Percentiles rank a stretch among this genome's conserved stretches.
phyloP scores from a whole-genome alignment of 768 basidiomycete species.

The Trichaptum fuscoviolaceum region DNA sequence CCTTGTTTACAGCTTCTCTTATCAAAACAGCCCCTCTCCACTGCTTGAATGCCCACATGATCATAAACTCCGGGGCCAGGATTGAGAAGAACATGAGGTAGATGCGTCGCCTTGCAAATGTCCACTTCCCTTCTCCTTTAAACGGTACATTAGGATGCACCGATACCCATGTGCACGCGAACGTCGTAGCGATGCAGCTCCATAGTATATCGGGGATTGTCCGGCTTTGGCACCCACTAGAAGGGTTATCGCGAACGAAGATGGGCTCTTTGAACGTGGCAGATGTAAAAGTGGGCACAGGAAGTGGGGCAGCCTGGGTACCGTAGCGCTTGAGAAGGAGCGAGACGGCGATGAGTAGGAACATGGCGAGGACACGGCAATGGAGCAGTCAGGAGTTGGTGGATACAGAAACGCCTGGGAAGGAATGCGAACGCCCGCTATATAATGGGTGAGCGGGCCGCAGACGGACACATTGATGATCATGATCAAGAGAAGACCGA shows the following conservation, averaged over 20 bases:
- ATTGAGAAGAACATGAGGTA: slow-evolving; percentile 19
- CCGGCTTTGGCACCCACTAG: neutral
- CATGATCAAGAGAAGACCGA: too few relatives aligned
- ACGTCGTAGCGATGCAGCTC: slow-evolving; percentile 23
- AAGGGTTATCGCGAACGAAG: too few relatives aligned
- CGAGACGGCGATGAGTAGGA: neutral
- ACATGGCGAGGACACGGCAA: neutral
- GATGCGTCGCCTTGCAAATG: slow-evolving; percentile 11
- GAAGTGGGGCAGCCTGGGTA: neutral
- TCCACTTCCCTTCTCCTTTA: slow-evolving; percentile 9
- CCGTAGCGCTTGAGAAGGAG: neutral
- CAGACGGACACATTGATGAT: too few relatives aligned
- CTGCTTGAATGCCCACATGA: slow-evolving; percentile 24
- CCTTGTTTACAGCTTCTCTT: slow-evolving; percentile 40
- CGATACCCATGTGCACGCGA: slow-evolving; percentile 26
- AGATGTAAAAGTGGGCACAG: neutral
- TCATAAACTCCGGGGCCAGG: slow-evolving; percentile 24
- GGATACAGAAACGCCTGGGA: neutral
- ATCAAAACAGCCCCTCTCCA: neutral
- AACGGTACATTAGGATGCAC: slow-evolving; percentile 27
- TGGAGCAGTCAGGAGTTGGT: neutral
- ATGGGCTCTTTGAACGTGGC: too few relatives aligned
- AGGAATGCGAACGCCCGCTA: too few relatives aligned
- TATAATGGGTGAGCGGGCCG: too few relatives aligned
- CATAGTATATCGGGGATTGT: slow-evolving; percentile 18